Base-by-base conservation (phyloP, 345 rosid genomes). In the Acer saccharum region DNA sequence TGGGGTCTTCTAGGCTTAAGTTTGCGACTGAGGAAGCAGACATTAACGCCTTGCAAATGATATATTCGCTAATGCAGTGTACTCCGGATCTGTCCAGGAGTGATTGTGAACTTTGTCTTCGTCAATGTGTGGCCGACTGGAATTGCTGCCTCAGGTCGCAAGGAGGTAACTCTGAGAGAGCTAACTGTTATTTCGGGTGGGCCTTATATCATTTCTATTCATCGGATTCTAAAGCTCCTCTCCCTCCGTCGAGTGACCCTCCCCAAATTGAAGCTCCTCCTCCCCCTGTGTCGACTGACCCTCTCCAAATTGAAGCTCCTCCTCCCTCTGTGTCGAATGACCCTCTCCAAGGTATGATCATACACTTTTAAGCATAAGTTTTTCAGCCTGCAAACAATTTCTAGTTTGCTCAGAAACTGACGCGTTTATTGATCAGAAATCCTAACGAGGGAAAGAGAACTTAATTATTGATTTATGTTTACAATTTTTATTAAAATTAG, bases 121-220 rank as follows among this genome's bases (percentile, higher is more conserved):
- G 44, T 65, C 35, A 65, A 64, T 74, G 52, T 44, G 80, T 80
- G 2, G 25, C 3, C 13, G 65, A 43, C 11, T 86, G 66, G 14
- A 67, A 16, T 1, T 76, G 82, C 69, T 82, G 43, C 71, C 55
- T 27, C 29, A 27, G 29, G 29, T 1, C 2, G 66, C 10, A 0
- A 72, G 94, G 94, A 8, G 90, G 88, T 65, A 73, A 62, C 3
- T 67, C 81, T 65, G 8, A 39, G 0, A 77, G 48, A 13, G 90
- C 90, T 5, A 90, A 85, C 58, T 90, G 92, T 54, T 57, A 39
- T 68, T 80, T 87, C 71, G 60, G 89, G 72, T 86, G 86, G 84
- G 89, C 88, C 74, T 10, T 86, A 71, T 82, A 83, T 73, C 65
- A 75, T 1, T 88, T 88, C 80, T 84, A 71, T 71, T 48, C 48